Conservation (phyloP, 2,329 filamentous ascomycete species). For the Colletotrichum melonis region DNA sequence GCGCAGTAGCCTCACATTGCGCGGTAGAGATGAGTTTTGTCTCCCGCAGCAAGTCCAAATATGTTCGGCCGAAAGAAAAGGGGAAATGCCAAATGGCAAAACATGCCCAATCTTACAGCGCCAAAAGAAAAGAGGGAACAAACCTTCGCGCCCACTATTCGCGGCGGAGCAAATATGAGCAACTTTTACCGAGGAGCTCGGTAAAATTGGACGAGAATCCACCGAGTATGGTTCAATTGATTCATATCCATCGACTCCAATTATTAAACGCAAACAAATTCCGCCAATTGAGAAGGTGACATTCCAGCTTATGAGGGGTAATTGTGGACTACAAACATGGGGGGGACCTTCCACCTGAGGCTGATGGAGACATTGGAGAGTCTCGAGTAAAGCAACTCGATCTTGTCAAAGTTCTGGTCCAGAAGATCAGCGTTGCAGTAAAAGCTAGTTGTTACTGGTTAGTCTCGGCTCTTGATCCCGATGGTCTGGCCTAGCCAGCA, state of each 20-base stretch:
- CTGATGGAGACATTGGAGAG: background rate
- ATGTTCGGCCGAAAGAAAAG: background rate
- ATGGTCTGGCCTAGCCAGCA: background rate
- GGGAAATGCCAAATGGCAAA: background rate
- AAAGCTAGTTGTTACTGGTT: background rate
- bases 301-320: conserved; percentile 30
- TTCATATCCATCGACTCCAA: background rate
- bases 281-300: conserved; percentile 10
- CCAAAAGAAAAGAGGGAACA: background rate
- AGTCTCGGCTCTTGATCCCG: conserved; percentile 12
- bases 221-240: background rate
- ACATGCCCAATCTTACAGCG: background rate
- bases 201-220: background rate
- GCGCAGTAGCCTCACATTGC: background rate
- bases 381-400: conserved; percentile 24
- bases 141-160: background rate
- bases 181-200: background rate
- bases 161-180: background rate
- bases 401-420: background rate
- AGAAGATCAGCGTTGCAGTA: conserved; percentile 1
- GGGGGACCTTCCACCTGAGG: conserved; percentile 12
- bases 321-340: conserved; percentile 13
- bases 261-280: conserved; percentile 2
- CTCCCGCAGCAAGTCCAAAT: background rate
- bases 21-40: too few relatives aligned